Percentiles rank a stretch among this genome's conserved stretches.
Evolutionary conservation across 805 yeast species (phyloP).

Genomic region (Metschnikowia hibisci): DNA sequence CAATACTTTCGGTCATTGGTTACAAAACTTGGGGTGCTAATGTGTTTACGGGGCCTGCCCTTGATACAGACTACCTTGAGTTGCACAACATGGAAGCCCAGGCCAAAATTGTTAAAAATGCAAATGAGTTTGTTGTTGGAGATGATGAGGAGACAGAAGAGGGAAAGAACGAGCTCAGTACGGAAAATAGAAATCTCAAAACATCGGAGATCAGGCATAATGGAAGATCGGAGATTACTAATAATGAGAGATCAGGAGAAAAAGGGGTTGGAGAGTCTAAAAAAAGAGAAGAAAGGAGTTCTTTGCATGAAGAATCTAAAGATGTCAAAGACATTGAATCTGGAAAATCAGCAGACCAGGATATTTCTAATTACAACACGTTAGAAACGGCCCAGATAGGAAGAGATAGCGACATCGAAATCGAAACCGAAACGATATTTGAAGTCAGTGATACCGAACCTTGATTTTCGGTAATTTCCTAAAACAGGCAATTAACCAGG

Average conservation of each 20-base stretch:
- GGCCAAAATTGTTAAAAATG: constrained; percentile 8
- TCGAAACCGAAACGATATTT: constrained; percentile 1
- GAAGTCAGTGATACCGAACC: background rate
- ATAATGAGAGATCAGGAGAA: too few species aligned
- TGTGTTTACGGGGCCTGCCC: constrained; percentile 61
- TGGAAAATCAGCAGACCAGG: too few species aligned
- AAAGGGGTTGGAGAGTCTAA: background rate
- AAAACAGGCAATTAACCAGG: background rate
- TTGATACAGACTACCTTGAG: constrained; percentile 44
- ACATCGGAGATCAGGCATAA: too few species aligned
- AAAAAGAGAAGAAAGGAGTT: background rate
- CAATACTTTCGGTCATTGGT: constrained; percentile 45
- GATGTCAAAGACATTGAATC: too few species aligned
- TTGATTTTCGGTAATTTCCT: background rate
- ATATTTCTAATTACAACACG: background rate
- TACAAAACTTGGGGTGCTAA: constrained; percentile 60
- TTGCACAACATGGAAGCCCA: constrained; percentile 29
- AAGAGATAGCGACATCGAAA: background rate
- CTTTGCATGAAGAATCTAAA: too few species aligned
- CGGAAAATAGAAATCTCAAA: background rate
- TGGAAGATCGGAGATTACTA: too few species aligned
- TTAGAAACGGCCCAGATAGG: background rate
- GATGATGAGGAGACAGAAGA: constrained; percentile 11
- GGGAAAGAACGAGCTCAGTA: background rate
- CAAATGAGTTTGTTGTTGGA: constrained; percentile 7